A percentile compares a stretch with the other conserved stretches of the same genome.
These are phyloP conservation scores for Cucumis sativus DNA, from an alignment of 306 rosid genomes.

Conservation along the genomic window Cucumber_9930_V3 NC_026659.2:25763001-25763500, in stretches of 20 bases:
- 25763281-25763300: constrained; percentile 66
- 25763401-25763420: constrained; percentile 19
- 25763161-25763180: constrained; percentile 77
- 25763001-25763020: neutral
- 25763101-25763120: constrained; percentile 73
- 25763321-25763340: constrained; percentile 85
- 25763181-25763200: constrained; percentile 90
- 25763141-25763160: constrained; percentile 78
- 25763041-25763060: neutral
- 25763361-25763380: constrained; percentile 40
- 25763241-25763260: neutral
- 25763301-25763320: constrained; percentile 79
- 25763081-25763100: constrained; percentile 57
- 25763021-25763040: neutral
- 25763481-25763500: neutral
- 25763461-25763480: neutral
- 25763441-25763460: neutral
- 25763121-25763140: constrained; percentile 85
- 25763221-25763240: neutral
- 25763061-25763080: constrained; percentile 31
- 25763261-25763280: neutral
- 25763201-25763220: constrained; percentile 34
- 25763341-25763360: constrained; percentile 98
- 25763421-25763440: neutral
- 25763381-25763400: constrained; percentile 39